Percentiles rank a stretch among this genome's conserved stretches.
phyloP scores from a whole-genome alignment of 176 grass and related monocot genomes.

The Tillandsia fasciculata region DNA sequence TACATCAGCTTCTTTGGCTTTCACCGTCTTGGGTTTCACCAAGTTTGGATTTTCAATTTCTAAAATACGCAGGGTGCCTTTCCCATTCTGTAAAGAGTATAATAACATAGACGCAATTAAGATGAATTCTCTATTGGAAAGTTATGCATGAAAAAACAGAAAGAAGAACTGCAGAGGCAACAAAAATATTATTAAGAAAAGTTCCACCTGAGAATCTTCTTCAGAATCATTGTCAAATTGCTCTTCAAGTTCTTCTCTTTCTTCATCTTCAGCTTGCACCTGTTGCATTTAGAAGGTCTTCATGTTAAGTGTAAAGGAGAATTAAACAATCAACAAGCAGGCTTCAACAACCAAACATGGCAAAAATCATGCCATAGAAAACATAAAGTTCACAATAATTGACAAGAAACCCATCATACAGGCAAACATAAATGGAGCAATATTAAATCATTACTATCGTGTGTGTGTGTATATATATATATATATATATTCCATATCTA shows the following conservation, averaged over 20 bases:
- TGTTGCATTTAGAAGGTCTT: background rate
- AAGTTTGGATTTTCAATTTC: slow-evolving; percentile 24
- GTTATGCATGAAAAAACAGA: background rate
- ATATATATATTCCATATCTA: too few species aligned
- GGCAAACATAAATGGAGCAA: too few species aligned
- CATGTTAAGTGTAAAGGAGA: background rate
- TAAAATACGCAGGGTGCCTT: slow-evolving; percentile 13
- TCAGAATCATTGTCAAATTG: slow-evolving; percentile 10
- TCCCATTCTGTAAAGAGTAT: slow-evolving; percentile 12
- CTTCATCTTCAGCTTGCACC: slow-evolving; percentile 8
- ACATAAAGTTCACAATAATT: too few species aligned
- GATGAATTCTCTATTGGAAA: background rate
- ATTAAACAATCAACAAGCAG: background rate
- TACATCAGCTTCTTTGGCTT: slow-evolving; percentile 26
- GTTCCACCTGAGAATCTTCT: slow-evolving; percentile 14
- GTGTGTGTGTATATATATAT: too few species aligned
- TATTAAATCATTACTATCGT: too few species aligned
- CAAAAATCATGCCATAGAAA: background rate
- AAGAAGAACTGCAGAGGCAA: background rate
- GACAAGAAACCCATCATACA: too few species aligned
- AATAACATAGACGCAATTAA: background rate
- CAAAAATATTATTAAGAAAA: background rate
- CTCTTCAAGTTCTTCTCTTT: slow-evolving; percentile 13
- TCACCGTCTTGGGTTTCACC: slow-evolving; percentile 16
- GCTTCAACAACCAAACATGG: background rate